phyloP scores from a whole-genome alignment of 441 rosid species.

The Omphalea diandra region DNA sequence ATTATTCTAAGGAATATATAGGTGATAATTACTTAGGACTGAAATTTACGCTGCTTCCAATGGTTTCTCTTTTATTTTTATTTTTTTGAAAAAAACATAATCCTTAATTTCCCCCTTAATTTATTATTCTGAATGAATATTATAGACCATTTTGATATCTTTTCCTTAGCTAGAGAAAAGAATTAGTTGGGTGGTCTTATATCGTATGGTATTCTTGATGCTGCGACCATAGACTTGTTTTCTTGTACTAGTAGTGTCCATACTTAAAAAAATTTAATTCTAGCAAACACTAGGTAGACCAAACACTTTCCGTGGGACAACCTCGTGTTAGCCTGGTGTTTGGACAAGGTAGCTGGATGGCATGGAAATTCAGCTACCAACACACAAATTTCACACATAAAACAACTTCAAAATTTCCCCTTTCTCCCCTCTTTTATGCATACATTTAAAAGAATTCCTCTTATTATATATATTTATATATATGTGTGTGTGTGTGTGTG shows the following conservation, averaged over 20 bases:
- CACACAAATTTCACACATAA: not conserved
- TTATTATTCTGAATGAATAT: too few species aligned
- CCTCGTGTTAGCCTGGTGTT: not conserved
- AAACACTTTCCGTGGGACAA: conserved; percentile 15
- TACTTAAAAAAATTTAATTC: not conserved
- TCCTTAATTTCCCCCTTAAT: too few species aligned
- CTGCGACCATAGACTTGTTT: conserved; percentile 2
- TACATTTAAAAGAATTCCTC: too few species aligned
- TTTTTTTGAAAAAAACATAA: too few species aligned
- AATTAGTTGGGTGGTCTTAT: not conserved
- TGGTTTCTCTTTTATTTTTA: not conserved
- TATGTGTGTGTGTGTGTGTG: too few species aligned
- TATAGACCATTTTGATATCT: too few species aligned
- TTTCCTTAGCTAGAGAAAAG: not conserved
- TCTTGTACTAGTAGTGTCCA: not conserved
- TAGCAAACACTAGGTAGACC: conserved; percentile 7
- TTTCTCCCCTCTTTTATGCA: too few species aligned
- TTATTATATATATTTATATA: too few species aligned
- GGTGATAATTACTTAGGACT: not conserved
- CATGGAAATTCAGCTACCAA: conserved; percentile 2
- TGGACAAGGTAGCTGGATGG: conserved; percentile 7
- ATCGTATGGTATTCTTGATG: not conserved
- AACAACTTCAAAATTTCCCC: conserved; percentile 11
- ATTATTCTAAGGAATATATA: conserved; percentile 1
- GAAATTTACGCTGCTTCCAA: not conserved